phyloP scores from a whole-genome alignment of 331 rosid genomes.

The Telfairia occidentalis region DNA sequence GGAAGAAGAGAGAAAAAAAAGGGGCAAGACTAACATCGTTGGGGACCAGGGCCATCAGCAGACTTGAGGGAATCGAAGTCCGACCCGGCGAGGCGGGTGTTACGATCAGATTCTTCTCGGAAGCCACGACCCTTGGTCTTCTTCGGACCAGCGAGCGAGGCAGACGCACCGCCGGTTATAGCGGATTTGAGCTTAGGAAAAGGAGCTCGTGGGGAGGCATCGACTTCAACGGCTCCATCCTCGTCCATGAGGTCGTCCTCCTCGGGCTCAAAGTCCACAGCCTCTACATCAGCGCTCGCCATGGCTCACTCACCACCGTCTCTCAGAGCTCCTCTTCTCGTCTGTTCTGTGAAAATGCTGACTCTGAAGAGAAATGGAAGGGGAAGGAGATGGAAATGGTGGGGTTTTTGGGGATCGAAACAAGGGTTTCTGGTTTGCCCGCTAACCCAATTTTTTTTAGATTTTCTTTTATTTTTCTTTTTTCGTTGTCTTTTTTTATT shows the following conservation, averaged over 20 bases:
- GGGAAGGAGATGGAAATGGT: not conserved
- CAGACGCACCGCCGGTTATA: constrained; percentile 56
- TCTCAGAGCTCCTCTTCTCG: not conserved
- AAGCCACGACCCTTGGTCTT: constrained; percentile 96
- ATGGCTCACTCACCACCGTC: constrained; percentile 23
- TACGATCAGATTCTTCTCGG: constrained; percentile 70
- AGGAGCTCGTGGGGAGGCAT: constrained; percentile 71
- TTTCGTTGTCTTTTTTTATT: too few relatives aligned
- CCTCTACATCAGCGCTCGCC: constrained; percentile 75
- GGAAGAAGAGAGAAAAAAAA: not conserved
- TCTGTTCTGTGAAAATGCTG: not conserved
- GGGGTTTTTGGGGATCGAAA: constrained; percentile 3
- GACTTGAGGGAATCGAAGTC: constrained; percentile 73
- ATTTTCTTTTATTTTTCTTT: not conserved
- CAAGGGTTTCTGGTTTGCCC: constrained; percentile 10
- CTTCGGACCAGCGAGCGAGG: constrained; percentile 41
- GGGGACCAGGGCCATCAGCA: constrained; percentile 79
- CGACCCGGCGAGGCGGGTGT: constrained; percentile 53
- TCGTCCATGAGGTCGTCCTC: constrained; percentile 99
- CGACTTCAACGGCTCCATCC: constrained; percentile 70
- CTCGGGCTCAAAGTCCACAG: constrained; percentile 95
- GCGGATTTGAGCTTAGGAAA: constrained; percentile 90
- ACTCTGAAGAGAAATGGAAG: not conserved
- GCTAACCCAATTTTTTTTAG: not conserved
- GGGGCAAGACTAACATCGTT: constrained; percentile 46